Percentiles rank a stretch among this genome's conserved stretches.
Evolutionary conservation across 1,284 basidiomycete genomes (phyloP).

Genomic region (Sporisorium scitamineum): DNA sequence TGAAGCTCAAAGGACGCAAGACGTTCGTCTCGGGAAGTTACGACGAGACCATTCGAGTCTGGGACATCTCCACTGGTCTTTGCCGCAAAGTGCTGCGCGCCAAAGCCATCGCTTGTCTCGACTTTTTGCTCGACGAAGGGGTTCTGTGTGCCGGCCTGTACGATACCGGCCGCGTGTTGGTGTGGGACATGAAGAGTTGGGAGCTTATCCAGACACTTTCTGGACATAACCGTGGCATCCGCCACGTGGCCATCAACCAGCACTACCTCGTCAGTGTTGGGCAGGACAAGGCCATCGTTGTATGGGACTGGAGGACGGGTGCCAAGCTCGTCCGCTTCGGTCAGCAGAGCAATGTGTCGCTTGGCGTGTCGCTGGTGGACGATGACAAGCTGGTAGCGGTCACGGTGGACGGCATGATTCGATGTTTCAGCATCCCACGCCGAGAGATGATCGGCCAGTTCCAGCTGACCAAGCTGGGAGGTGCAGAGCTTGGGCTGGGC

Average conservation of each 20-base stretch:
- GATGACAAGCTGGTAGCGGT: constrained; percentile 80
- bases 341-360: constrained; percentile 90
- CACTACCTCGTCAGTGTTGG: constrained; percentile 88
- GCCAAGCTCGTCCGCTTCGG: constrained; percentile 89
- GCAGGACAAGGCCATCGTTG: constrained; percentile 87
- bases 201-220: constrained; percentile 76
- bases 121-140: constrained; percentile 85
- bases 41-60: constrained; percentile 75
- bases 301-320: constrained; percentile 78
- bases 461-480: constrained; percentile 83
- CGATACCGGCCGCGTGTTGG: constrained; percentile 77
- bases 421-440: constrained; percentile 86
- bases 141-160: constrained; percentile 92
- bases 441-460: constrained; percentile 92
- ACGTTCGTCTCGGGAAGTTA: constrained; percentile 85
- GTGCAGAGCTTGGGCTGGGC: constrained; percentile 42
- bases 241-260: constrained; percentile 85
- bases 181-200: constrained; percentile 48
- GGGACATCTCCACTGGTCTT: constrained; percentile 75
- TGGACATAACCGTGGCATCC: constrained; percentile 76
- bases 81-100: constrained; percentile 83
- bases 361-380: constrained; percentile 85
- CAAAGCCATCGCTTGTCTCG: constrained; percentile 89
- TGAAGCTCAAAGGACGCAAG: constrained; percentile 77
- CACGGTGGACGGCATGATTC: constrained; percentile 89